Conservation (phyloP, 306 rosid species). For the Sesbania bispinosa region DNA sequence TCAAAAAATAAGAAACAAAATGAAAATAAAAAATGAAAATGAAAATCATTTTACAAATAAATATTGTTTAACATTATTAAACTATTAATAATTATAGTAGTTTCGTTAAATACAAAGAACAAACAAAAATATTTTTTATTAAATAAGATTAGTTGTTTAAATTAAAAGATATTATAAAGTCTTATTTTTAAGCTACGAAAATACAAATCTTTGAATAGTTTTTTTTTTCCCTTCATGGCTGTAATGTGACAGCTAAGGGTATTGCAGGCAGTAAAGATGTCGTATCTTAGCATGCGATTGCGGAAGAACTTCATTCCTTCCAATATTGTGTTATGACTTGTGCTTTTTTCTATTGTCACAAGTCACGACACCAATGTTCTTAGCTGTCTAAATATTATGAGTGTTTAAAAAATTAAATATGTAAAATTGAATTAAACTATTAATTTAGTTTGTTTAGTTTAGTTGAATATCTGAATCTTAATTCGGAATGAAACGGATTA, state of each 20-base stretch:
- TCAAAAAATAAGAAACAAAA: too few species aligned
- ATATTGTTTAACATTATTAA: not conserved
- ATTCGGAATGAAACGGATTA: too few species aligned
- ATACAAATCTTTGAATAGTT: too few species aligned
- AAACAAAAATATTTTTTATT: not conserved
- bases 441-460: too few species aligned
- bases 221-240: not conserved
- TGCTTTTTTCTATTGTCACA: not conserved
- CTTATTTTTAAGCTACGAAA: not conserved
- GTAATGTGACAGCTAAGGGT: conserved; percentile 30
- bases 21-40: too few species aligned
- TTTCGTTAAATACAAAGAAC: not conserved
- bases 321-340: conserved; percentile 10
- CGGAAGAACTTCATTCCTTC: conserved; percentile 12
- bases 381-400: conserved; percentile 30
- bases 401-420: not conserved
- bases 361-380: conserved; percentile 22
- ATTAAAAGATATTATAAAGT: not conserved
- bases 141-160: not conserved
- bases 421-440: not conserved
- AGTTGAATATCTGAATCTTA: too few species aligned
- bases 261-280: not conserved
- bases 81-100: not conserved
- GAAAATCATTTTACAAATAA: too few species aligned
- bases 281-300: not conserved